A percentile compares a stretch with the other conserved stretches of the same genome.
phyloP scores from a whole-genome alignment of 169 alveolate genomes.

The Cryptosporidium parvum region DNA sequence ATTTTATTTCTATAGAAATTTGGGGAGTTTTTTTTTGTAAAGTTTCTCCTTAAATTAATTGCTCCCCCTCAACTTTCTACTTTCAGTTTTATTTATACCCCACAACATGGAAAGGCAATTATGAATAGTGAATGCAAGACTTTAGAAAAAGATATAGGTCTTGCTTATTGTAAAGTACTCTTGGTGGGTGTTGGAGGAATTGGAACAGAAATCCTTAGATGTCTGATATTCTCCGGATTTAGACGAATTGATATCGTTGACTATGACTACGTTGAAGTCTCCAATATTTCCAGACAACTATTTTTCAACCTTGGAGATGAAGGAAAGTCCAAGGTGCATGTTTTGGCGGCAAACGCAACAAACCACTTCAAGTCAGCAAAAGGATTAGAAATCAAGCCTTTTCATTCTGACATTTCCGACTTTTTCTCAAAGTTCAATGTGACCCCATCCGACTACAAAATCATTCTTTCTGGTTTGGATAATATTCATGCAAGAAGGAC shows the following conservation, averaged over 20 bases:
- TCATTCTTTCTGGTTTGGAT: slow-evolving; percentile 48
- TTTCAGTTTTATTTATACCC: neutral
- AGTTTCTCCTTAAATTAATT: neutral
- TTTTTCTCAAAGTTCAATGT: neutral
- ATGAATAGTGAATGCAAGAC: neutral
- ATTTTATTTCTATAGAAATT: too few species aligned
- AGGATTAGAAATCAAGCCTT: slow-evolving; percentile 24
- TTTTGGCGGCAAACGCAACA: slow-evolving; percentile 14
- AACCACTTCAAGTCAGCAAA: slow-evolving; percentile 13
- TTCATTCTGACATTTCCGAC: slow-evolving; percentile 10
- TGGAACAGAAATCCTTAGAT: slow-evolving; percentile 53
- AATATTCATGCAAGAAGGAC: slow-evolving; percentile 47
- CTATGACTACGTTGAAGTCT: slow-evolving; percentile 40
- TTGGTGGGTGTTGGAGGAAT: slow-evolving; percentile 69
- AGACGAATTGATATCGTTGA: slow-evolving; percentile 58
- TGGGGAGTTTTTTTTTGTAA: neutral
- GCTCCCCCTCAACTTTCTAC: neutral
- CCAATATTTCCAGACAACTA: slow-evolving; percentile 47
- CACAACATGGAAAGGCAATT: neutral
- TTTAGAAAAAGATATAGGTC: neutral
- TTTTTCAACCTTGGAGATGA: slow-evolving; percentile 32
- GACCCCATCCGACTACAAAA: neutral
- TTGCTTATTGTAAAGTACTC: slow-evolving; percentile 24
- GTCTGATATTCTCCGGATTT: slow-evolving; percentile 43
- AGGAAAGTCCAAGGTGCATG: slow-evolving; percentile 56